Evolutionary conservation across 2,329 filamentous ascomycete species (phyloP), one percentile per base, ranked within the genome.

Genomic region (Fusarium udum): DNA sequence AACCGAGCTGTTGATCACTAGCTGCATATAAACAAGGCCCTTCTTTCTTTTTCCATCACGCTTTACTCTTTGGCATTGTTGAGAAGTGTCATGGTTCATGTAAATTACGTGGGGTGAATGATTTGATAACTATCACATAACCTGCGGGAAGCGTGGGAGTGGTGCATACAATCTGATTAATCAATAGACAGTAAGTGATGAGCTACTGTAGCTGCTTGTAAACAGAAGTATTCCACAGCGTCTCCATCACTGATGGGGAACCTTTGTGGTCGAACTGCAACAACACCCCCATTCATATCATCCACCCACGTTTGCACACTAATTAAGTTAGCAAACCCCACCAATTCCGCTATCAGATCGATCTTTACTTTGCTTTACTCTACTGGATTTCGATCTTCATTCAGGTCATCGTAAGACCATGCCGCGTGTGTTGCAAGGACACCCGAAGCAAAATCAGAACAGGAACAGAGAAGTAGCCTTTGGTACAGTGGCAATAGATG

Each of bases 291-390:
- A 58, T 62, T 28, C 51, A 58, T 24, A 62, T 62, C 51, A 46
- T 51, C 32, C 49, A 69, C 57, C 43, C 31, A 61, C 22, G 55
- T 58, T 42, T 34, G 22, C 45, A 64, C 52, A 69, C 51, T 53
- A 48, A 31, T 20, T 28, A 46, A 12, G 14, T 12, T 46, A 64
- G 65, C 40, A 69, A 69, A 57, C 65, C 65, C 66, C 58, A 42
- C 65, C 52, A 64, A 59, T 65, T 51, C 28, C 59, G 40, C 59
- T 48, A 56, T 69, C 67, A 69, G 46, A 69, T 69, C 34, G 40
- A 65, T 49, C 51, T 64, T 32, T 45, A 37, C 59, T 22, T 46
- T 48, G 9, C 45, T 46, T 28, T 28, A 22, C 26, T 45, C 26
- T 51, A 32, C 24, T 53, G 31, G 43, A 42, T 59, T 48, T 58